Evolutionary conservation across 257 asterid species (phyloP).

Genomic region (Solanum okadae): DNA sequence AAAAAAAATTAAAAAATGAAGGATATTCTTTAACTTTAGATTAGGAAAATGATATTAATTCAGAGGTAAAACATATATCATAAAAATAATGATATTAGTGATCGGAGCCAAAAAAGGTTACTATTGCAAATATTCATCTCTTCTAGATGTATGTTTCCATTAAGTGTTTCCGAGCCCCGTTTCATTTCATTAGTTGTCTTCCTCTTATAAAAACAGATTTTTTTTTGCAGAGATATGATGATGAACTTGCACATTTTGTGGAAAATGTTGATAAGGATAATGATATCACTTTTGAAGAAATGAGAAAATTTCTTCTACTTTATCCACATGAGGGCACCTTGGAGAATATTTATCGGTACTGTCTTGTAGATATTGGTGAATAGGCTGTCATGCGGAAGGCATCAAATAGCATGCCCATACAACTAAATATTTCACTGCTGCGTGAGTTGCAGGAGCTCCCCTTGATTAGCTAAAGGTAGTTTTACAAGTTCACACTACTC

Average conservation of each 20-base stretch:
- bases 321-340: conserved; percentile 48
- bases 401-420: conserved; percentile 83
- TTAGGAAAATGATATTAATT: too few relatives aligned
- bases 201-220: conserved; percentile 48
- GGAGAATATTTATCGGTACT: conserved; percentile 78
- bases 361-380: conserved; percentile 91
- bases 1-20: too few relatives aligned
- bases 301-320: conserved; percentile 60
- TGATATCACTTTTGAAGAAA: conserved; percentile 87
- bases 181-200: conserved; percentile 11
- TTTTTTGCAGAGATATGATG: conserved; percentile 47
- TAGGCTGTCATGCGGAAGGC: conserved; percentile 91
- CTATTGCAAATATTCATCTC: not conserved
- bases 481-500: conserved; percentile 81
- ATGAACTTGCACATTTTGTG: conserved; percentile 22
- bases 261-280: conserved; percentile 94
- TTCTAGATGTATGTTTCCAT: not conserved
- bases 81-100: too few relatives aligned
- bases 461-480: conserved; percentile 32
- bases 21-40: too few relatives aligned
- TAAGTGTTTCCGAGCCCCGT: not conserved
- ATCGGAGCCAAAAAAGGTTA: too few relatives aligned
- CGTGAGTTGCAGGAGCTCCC: conserved; percentile 20
- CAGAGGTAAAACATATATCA: too few relatives aligned
- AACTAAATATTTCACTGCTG: conserved; percentile 72